phyloP scores from a whole-genome alignment of 2,329 filamentous ascomycete genomes.

The Chrysoporthe deuterocubensis region DNA sequence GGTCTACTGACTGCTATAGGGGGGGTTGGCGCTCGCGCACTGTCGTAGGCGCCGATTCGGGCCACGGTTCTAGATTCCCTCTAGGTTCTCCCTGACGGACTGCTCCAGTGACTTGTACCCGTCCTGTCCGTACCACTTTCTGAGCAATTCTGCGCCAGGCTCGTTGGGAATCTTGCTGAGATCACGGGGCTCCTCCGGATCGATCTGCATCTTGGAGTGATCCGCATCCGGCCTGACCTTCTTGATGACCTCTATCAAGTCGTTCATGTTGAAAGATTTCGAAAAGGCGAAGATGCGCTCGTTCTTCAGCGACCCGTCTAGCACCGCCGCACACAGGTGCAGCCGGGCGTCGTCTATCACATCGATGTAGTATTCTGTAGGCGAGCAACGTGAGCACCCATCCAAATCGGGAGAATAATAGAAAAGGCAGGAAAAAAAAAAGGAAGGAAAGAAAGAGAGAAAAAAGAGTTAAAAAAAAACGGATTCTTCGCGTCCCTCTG shows the following conservation, averaged over 20 bases:
- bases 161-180: constrained; percentile 15
- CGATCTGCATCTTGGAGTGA: background rate
- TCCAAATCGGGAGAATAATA: background rate
- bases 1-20: too few relatives aligned
- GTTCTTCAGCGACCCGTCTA: constrained; percentile 17
- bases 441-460: too few relatives aligned
- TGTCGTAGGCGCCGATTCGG: background rate
- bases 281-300: constrained; percentile 18
- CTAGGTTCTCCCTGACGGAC: constrained; percentile 16
- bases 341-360: constrained; percentile 14
- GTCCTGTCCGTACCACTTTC: constrained; percentile 31
- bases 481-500: too few relatives aligned
- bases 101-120: constrained; percentile 25
- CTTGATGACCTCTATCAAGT: constrained; percentile 1
- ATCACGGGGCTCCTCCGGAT: constrained; percentile 11
- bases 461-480: too few relatives aligned
- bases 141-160: constrained; percentile 27
- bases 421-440: too few relatives aligned
- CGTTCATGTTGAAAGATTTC: background rate
- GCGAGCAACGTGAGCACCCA: background rate
- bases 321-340: constrained; percentile 13
- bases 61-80: background rate
- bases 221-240: constrained; percentile 10
- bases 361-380: constrained; percentile 10
- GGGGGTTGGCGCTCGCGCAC: background rate